Conservation (phyloP, 2,329 filamentous ascomycete genomes). For the Zymoseptoria pseudotritici region DNA sequence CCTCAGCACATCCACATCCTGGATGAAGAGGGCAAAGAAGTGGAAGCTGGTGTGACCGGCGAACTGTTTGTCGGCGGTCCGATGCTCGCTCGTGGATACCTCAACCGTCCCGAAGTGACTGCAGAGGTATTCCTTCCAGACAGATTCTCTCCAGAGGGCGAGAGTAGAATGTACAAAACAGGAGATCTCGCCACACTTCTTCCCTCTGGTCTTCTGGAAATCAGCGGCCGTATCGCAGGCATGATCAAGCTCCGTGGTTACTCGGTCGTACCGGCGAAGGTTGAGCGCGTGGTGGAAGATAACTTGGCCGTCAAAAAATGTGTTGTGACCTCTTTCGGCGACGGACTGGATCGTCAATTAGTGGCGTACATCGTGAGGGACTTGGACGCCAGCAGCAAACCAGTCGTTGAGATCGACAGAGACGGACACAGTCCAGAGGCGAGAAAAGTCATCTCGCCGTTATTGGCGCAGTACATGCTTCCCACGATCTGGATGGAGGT, state of each 20-base stretch:
- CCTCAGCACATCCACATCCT: conserved; percentile 64
- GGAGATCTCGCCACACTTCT: conserved; percentile 64
- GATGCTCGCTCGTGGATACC: conserved; percentile 66
- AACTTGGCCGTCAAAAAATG: conserved; percentile 64
- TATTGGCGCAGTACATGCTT: conserved; percentile 77
- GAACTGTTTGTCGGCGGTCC: conserved; percentile 71
- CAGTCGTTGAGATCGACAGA: conserved; percentile 58
- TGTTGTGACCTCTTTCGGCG: conserved; percentile 65
- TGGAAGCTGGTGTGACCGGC: conserved; percentile 56
- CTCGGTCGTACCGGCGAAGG: conserved; percentile 68
- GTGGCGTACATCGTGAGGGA: conserved; percentile 71
- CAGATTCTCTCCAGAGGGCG: conserved; percentile 50
- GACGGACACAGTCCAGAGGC: conserved; percentile 64
- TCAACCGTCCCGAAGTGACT: conserved; percentile 72
- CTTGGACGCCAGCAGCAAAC: conserved; percentile 50
- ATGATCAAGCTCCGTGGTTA: conserved; percentile 80
- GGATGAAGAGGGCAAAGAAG: conserved; percentile 58
- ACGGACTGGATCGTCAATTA: conserved; percentile 66
- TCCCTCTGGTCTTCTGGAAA: conserved; percentile 61
- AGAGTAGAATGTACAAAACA: conserved; percentile 65
- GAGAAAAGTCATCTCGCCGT: conserved; percentile 55
- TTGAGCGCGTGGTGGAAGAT: conserved; percentile 64
- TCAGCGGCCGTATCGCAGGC: conserved; percentile 65
- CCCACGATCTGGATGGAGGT: conserved; percentile 70
- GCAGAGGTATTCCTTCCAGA: conserved; percentile 63